phyloP scores from a whole-genome alignment of 2,329 filamentous ascomycete genomes.

The Moelleriella libera region DNA sequence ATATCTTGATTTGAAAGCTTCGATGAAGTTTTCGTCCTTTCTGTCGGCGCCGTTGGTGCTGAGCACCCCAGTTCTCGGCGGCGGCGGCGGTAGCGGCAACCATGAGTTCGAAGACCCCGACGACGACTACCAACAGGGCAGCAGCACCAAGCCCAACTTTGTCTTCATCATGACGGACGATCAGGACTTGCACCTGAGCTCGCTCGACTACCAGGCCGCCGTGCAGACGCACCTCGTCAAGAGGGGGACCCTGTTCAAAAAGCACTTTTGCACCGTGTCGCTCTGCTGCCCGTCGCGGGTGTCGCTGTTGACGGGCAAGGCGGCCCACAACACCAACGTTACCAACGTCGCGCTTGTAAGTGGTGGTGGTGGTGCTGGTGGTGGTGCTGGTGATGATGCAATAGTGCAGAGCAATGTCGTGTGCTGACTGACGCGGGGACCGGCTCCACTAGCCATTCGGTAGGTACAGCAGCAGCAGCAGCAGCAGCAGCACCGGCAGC shows the following conservation, averaged over 20 bases:
- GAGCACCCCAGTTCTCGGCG: too few species aligned
- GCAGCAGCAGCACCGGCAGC: background rate
- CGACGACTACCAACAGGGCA: background rate
- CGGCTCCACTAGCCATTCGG: conserved; percentile 25
- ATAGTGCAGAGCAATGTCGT: background rate
- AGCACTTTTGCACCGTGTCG: conserved; percentile 53
- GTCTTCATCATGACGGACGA: conserved; percentile 57
- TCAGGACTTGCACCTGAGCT: conserved; percentile 48
- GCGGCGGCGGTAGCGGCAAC: too few species aligned
- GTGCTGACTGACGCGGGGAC: background rate
- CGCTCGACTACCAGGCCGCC: conserved; percentile 44
- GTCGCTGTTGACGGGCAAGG: conserved; percentile 49
- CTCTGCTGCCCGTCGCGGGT: conserved; percentile 56
- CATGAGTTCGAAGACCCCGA: background rate
- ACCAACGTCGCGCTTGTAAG: conserved; percentile 32
- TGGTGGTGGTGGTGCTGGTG: background rate
- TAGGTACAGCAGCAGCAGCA: conserved; percentile 9
- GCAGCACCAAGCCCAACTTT: conserved; percentile 29
- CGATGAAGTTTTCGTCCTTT: too few species aligned
- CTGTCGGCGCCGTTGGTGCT: too few species aligned
- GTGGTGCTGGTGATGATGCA: background rate
- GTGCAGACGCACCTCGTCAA: conserved; percentile 40
- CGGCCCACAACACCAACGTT: conserved; percentile 58
- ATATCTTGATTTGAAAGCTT: too few species aligned
- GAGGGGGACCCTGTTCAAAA: conserved; percentile 43